phyloP scores from a whole-genome alignment of 192 early-diverging fungal genomes.

The Geranomyces michiganensis region DNA sequence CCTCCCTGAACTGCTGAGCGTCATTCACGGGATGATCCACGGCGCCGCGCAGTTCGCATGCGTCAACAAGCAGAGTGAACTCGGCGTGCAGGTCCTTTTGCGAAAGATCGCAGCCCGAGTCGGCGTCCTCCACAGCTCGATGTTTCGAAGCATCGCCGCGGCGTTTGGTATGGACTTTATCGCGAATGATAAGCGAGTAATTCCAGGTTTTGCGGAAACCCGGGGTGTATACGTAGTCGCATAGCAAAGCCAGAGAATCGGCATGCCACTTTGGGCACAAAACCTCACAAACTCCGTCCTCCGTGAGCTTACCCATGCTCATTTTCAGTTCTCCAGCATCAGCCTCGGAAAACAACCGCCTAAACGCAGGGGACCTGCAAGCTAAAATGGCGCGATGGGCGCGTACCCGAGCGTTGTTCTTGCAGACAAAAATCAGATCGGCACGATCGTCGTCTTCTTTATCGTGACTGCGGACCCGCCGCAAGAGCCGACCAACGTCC shows the following conservation, averaged over 20 bases:
- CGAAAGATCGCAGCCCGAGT: not conserved
- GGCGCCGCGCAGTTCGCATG: constrained; percentile 23
- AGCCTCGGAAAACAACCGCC: constrained; percentile 26
- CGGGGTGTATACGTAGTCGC: constrained; percentile 61
- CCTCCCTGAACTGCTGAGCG: not conserved
- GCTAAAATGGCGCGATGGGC: constrained; percentile 55
- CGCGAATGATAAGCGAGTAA: constrained; percentile 8
- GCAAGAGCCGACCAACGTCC: constrained; percentile 32
- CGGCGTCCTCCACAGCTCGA: not conserved
- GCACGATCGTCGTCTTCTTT: constrained; percentile 2
- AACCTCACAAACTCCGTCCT: not conserved
- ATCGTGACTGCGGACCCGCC: constrained; percentile 38
- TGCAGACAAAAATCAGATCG: constrained; percentile 46
- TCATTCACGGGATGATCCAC: not conserved
- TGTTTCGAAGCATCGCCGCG: not conserved
- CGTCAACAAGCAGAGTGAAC: constrained; percentile 21
- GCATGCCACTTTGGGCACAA: not conserved
- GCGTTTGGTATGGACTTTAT: no score
- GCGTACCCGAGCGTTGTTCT: constrained; percentile 37
- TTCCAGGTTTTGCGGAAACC: constrained; percentile 31
- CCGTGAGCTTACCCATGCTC: no score
- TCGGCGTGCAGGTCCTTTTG: constrained; percentile 15
- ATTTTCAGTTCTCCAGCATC: not conserved
- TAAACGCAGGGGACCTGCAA: constrained; percentile 45
- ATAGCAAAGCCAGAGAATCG: constrained; percentile 19